phyloP scores from a whole-genome alignment of 495 filamentous ascomycete species.

The Aspergillus incahuasiensis region DNA sequence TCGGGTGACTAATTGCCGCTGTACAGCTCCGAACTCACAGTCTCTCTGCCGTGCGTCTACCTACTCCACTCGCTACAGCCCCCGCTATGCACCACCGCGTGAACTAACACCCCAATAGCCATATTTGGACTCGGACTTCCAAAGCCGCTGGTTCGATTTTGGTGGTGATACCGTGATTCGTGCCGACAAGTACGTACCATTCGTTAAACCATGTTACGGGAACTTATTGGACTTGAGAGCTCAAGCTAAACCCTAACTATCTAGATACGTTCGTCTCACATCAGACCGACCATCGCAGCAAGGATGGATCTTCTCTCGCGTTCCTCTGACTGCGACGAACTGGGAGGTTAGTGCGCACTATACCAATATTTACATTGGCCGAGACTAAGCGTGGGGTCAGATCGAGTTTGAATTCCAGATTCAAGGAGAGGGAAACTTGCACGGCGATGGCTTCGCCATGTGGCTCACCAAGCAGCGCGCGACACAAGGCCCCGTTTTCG shows the following conservation, averaged over 20 bases:
- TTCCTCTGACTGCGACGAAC: conserved; percentile 95
- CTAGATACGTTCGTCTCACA: conserved; percentile 86
- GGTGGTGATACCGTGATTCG: conserved; percentile 92
- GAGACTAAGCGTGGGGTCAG: conserved; percentile 29
- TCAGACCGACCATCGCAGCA: conserved; percentile 83
- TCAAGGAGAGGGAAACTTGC: conserved; percentile 73
- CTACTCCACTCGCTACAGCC: background rate
- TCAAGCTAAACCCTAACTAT: conserved; percentile 8
- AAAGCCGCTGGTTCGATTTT: conserved; percentile 99
- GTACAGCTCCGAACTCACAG: conserved; percentile 71
- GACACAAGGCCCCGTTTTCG: conserved; percentile 79
- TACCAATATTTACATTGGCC: background rate
- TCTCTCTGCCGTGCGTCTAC: conserved; percentile 48
- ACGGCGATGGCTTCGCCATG: conserved; percentile 96
- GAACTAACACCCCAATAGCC: conserved; percentile 55
- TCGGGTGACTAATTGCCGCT: conserved; percentile 15
- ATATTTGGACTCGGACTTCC: conserved; percentile 96
- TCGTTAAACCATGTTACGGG: background rate
- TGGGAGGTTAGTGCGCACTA: conserved; percentile 66
- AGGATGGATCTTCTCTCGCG: conserved; percentile 89
- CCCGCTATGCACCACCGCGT: background rate
- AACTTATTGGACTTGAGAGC: background rate
- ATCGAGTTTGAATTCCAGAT: conserved; percentile 96
- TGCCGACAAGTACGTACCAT: conserved; percentile 69
- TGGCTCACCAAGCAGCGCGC: conserved; percentile 96